Percentiles rank a stretch among this genome's conserved stretches.
phyloP scores from a whole-genome alignment of 805 yeast genomes.

The Barnettozyma populi region DNA sequence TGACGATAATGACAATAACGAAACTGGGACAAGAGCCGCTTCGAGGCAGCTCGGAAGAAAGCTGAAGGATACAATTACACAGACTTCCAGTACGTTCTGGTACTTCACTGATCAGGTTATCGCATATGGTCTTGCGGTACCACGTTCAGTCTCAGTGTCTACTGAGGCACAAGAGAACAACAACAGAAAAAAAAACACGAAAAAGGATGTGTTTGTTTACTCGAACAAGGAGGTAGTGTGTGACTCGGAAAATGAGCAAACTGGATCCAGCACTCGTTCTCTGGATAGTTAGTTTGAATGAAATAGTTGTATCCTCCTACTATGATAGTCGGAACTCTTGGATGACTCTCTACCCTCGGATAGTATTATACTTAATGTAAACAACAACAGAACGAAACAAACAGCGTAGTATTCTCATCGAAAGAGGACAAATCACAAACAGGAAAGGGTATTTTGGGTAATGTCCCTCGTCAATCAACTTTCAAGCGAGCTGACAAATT shows the following conservation, averaged over 20 bases:
- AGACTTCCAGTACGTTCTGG: constrained; percentile 35
- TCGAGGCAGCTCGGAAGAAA: constrained; percentile 6
- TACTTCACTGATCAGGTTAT: constrained; percentile 48
- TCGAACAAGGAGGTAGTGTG: constrained; percentile 37
- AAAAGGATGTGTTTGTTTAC: constrained; percentile 37
- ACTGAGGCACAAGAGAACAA: constrained; percentile 18
- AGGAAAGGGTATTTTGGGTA: not conserved
- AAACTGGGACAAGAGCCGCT: not conserved
- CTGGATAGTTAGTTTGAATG: no score
- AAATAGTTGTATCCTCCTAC: no score
- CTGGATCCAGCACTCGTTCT: constrained; percentile 1
- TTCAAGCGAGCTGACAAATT: constrained; percentile 48
- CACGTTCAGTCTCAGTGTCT: constrained; percentile 38
- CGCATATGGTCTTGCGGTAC: constrained; percentile 53
- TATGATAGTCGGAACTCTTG: not conserved
- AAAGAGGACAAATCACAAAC: not conserved
- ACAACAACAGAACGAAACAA: not conserved
- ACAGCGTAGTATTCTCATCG: not conserved
- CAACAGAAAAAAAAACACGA: constrained; percentile 25
- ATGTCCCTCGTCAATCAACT: constrained; percentile 48
- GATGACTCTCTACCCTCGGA: not conserved
- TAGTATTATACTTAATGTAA: not conserved
- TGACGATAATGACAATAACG: constrained; percentile 2
- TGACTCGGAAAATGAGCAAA: constrained; percentile 28
- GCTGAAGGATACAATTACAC: constrained; percentile 22